Evolutionary conservation across 1,284 basidiomycete genomes (phyloP), one percentile per base, ranked within the genome.

Genomic region (Fomitopsis schrenkii): DNA sequence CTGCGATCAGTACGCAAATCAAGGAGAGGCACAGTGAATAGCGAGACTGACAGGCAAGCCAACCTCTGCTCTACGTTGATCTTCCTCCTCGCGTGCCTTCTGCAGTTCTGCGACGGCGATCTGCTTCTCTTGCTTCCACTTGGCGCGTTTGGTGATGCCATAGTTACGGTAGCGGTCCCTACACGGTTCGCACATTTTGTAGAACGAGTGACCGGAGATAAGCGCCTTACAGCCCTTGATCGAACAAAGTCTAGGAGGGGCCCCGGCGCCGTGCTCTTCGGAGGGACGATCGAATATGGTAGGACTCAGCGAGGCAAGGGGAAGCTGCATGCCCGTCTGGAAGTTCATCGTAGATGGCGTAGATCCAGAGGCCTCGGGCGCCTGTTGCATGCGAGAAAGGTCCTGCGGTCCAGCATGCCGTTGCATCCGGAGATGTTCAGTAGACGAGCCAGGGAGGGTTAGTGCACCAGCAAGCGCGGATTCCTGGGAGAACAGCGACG

Each of bases 181-280:
- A 64, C 83, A 85, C 0, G 76, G 72, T 19, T 78, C 73, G 66
- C 83, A 86, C 83, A 85, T 86, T 68, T 82, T 84, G 74, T 74
- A 84, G 52, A 76, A 74, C 58, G 81, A 82, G 17, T 72, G 75
- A 5, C 68, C 79, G 67, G 71, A 57, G 33, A 76, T 67, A 58
- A 78, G 67, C 3, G 72, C 72, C 66, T 80, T 83, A 70, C 83
- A 85, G 17, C 83, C 83, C 67, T 82, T 83, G 62, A 84, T 80
- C 5, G 83, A 81, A 63, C 83, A 84, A 61, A 72, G 78, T 15
- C 80, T 75, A 5, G 70, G 70, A 12, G 73, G 70, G 1, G 70
- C 65, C 30, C 64, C 61, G 28, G 61, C 61, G 50, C 65, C 66
- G 26, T 38, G 30, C n/a, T 33, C 46, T 9, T 48, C 46, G 28